These are phyloP conservation scores for Fimicolochytrium jonesii DNA, from an alignment of 192 early-diverging fungal species.

Conservation along the genomic window DNA sequence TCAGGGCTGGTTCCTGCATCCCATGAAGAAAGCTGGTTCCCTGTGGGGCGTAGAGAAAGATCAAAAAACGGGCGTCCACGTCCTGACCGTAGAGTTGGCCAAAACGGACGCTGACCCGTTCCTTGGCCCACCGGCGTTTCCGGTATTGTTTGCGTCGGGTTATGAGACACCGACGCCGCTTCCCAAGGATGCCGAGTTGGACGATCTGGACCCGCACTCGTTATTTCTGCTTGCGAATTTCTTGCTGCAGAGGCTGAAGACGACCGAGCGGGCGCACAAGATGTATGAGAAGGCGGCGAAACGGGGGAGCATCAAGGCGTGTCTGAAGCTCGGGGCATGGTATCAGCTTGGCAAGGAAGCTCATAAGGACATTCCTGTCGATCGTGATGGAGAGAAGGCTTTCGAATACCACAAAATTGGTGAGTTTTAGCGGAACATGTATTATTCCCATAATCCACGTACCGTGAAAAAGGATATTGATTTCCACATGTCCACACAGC, in stretches of 20 bases:
- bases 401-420: constrained; percentile 29
- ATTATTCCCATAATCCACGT: background rate
- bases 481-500: constrained; percentile 12
- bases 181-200: constrained; percentile 11
- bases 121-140: constrained; percentile 2
- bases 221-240: constrained; percentile 29
- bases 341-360: constrained; percentile 40
- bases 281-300: constrained; percentile 28
- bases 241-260: background rate
- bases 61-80: background rate
- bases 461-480: background rate
- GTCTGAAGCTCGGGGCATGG: constrained; percentile 45
- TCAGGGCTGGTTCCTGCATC: constrained; percentile 28
- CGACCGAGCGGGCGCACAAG: constrained; percentile 18
- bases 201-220: constrained; percentile 42
- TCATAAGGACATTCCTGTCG: constrained; percentile 30
- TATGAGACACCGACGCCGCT: constrained; percentile 8
- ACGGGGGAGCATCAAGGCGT: constrained; percentile 33
- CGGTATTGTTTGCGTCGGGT: constrained; percentile 16
- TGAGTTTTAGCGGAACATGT: background rate
- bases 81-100: constrained; percentile 23
- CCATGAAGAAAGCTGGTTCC: constrained; percentile 21
- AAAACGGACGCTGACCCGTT: background rate
- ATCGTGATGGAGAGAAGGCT: constrained; percentile 14
- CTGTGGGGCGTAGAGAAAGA: constrained; percentile 12